These are phyloP conservation scores for Blepharisma japonicum DNA, from an alignment of 73 alveolate genomes.

Conservation along the genomic window DNA sequence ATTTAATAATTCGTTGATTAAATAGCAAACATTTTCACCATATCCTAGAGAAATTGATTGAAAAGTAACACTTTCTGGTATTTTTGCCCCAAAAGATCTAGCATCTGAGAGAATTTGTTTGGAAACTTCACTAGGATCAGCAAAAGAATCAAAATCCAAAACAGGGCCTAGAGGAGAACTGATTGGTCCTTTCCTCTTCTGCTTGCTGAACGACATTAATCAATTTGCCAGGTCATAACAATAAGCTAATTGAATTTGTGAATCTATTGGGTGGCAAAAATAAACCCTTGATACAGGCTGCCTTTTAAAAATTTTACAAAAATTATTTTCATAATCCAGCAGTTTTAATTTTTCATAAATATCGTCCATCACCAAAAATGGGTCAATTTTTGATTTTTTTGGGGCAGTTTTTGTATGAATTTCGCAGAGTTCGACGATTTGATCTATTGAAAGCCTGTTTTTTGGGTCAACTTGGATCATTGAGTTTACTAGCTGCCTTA, in stretches of 20 bases:
- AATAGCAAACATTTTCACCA: constrained; percentile 82
- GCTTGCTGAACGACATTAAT: neutral
- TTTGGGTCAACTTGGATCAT: constrained; percentile 90
- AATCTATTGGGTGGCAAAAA: constrained; percentile 4
- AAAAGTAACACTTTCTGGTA: constrained; percentile 12
- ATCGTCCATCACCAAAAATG: constrained; percentile 85
- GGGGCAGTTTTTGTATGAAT: constrained; percentile 34
- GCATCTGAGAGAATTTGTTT: constrained; percentile 30
- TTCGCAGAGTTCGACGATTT: constrained; percentile 58
- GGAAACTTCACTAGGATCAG: constrained; percentile 6
- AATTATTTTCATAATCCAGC: constrained; percentile 73
- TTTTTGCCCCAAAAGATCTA: constrained; percentile 1
- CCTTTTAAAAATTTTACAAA: constrained; percentile 60
- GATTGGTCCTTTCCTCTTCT: neutral
- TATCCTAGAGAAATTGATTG: constrained; percentile 47
- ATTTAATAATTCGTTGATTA: constrained; percentile 77
- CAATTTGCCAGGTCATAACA: constrained; percentile 25
- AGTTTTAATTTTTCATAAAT: constrained; percentile 75
- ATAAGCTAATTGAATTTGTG: neutral
- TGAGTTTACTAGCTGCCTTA: constrained; percentile 62
- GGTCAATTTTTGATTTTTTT: constrained; percentile 74
- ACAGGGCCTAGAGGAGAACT: neutral
- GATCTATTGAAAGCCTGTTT: constrained; percentile 71
- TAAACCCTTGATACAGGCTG: constrained; percentile 14
- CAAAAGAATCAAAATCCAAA: neutral